Conservation (phyloP, 2,329 filamentous ascomycete genomes). For the Ceratocystis diversiconidia region DNA sequence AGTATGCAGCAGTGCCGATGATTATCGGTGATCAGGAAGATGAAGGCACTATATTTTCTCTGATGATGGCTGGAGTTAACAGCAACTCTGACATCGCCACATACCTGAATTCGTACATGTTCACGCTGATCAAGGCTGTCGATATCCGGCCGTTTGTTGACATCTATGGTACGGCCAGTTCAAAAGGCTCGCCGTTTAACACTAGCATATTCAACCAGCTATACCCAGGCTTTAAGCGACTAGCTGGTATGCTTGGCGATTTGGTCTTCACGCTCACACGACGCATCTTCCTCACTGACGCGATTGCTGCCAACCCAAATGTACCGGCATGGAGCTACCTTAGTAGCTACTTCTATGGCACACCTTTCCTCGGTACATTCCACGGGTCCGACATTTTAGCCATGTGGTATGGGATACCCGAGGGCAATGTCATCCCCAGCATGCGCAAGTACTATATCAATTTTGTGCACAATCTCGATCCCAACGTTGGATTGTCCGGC, state of each 20-base stretch:
- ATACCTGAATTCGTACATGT: conserved; percentile 41
- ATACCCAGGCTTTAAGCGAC: conserved; percentile 51
- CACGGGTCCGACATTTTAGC: conserved; percentile 45
- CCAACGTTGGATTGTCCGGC: conserved; percentile 31
- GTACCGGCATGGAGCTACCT: conserved; percentile 48
- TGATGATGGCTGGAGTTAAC: conserved; percentile 44
- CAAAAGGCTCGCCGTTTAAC: conserved; percentile 45
- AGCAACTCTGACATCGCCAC: conserved; percentile 37
- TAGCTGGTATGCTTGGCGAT: conserved; percentile 51
- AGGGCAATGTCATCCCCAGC: conserved; percentile 33
- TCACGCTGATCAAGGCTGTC: conserved; percentile 27
- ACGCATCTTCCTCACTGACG: conserved; percentile 32
- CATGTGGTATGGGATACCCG: conserved; percentile 37
- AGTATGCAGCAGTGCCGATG: conserved; percentile 44
- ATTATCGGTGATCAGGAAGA: conserved; percentile 53
- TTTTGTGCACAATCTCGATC: conserved; percentile 44
- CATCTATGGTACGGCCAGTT: conserved; percentile 39
- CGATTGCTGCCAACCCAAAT: conserved; percentile 28
- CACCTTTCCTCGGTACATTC: conserved; percentile 48
- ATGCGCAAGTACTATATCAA: conserved; percentile 44
- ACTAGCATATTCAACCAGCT: conserved; percentile 43
- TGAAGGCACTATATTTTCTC: conserved; percentile 49
- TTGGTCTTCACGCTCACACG: conserved; percentile 35
- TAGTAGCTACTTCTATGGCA: conserved; percentile 42
- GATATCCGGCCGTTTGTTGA: conserved; percentile 36